Conservation (phyloP, 768 basidiomycete genomes). For the Mycena latifolia region DNA sequence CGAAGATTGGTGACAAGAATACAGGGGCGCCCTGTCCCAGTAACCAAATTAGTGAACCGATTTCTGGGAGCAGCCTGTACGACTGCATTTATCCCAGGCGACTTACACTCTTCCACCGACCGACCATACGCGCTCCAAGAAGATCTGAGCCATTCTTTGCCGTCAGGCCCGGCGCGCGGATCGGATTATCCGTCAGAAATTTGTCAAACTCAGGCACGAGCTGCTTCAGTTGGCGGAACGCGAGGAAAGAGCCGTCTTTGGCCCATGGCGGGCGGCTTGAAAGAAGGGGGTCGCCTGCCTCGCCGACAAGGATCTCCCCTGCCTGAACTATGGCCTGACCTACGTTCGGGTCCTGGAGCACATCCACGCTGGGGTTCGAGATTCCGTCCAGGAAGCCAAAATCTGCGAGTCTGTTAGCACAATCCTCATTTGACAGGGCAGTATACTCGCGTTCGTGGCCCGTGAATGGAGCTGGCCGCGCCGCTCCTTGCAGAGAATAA, state of each 20-base stretch:
- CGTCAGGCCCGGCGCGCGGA: slow-evolving; percentile 31
- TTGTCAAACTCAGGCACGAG: slow-evolving; percentile 47
- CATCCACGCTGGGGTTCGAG: slow-evolving; percentile 33
- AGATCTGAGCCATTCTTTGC: slow-evolving; percentile 41
- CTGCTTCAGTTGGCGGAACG: slow-evolving; percentile 49
- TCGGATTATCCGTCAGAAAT: slow-evolving; percentile 37
- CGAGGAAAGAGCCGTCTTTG: slow-evolving; percentile 49
- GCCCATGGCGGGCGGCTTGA: slow-evolving; percentile 39
- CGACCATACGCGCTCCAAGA: slow-evolving; percentile 47
- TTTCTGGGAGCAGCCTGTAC: too few species aligned
- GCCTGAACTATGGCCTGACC: slow-evolving; percentile 29
- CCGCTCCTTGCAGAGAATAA: slow-evolving; percentile 33
- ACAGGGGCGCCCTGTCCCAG: slow-evolving; percentile 38
- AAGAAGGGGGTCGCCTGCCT: slow-evolving; percentile 38
- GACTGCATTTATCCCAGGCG: too few species aligned
- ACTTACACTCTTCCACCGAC: slow-evolving; percentile 46
- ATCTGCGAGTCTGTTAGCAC: too few species aligned
- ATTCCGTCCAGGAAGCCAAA: slow-evolving; percentile 42
- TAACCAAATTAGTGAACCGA: background rate
- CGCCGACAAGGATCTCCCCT: slow-evolving; percentile 39
- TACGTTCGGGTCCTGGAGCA: slow-evolving; percentile 29
- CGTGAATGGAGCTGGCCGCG: slow-evolving; percentile 37
- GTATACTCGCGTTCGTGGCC: slow-evolving; percentile 46
- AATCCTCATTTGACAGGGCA: too few species aligned
- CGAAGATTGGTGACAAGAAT: slow-evolving; percentile 31